Conservation (phyloP, 139 green algal genomes). For the Deuterostichococcus epilithicus region DNA sequence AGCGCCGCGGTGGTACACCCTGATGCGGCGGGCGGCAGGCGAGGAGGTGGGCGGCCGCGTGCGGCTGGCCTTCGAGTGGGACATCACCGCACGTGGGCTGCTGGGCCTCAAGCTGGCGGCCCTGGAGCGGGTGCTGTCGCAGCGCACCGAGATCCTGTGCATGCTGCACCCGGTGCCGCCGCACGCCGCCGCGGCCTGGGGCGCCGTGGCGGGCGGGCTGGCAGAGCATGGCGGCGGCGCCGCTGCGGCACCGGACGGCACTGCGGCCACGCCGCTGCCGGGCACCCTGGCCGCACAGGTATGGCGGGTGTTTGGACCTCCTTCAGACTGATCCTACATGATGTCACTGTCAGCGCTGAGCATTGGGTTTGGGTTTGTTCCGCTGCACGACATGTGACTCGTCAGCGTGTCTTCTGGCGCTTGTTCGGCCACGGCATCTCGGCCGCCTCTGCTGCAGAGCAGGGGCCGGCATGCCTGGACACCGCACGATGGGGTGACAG, state of each 20-base stretch:
- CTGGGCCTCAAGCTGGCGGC: constrained; percentile 63
- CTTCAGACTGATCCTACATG: too few species aligned
- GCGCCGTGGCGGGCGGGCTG: not conserved
- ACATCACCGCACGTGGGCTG: constrained; percentile 67
- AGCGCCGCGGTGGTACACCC: constrained; percentile 33
- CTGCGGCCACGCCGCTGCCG: not conserved
- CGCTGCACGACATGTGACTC: too few species aligned
- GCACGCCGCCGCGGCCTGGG: constrained; percentile 6
- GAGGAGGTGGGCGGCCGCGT: constrained; percentile 49
- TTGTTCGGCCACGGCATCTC: too few species aligned
- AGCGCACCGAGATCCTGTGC: constrained; percentile 67
- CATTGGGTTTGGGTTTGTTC: too few species aligned
- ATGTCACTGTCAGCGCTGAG: too few species aligned
- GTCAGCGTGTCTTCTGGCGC: too few species aligned
- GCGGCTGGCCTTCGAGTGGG: constrained; percentile 64
- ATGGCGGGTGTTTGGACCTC: not conserved
- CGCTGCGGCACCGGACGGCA: too few species aligned
- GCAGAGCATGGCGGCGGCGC: not conserved
- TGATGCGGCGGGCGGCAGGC: constrained; percentile 37
- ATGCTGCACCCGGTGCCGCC: constrained; percentile 50
- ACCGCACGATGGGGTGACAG: too few species aligned
- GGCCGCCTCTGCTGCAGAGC: too few species aligned
- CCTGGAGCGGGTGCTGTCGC: constrained; percentile 64
- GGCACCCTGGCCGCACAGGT: not conserved
- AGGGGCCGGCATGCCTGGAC: too few species aligned